Base-by-base conservation (phyloP, 805 yeast species). In the Pichia kluyveri region DNA sequence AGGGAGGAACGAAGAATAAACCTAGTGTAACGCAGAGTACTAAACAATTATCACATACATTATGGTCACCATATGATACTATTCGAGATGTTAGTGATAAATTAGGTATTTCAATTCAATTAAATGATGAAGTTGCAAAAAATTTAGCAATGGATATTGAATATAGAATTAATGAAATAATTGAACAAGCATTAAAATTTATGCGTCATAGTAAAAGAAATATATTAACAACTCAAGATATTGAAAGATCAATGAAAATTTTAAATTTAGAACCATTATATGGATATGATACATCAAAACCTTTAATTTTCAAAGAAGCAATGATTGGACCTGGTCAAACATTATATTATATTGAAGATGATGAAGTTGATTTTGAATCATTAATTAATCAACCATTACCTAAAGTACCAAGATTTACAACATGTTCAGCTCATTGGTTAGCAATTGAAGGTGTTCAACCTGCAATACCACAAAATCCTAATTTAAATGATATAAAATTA, bases 381-480 rank as follows among this genome's bases (percentile, higher is more conserved):
- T 71, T 95, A 48, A 86, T 93, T 56, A 91, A 93, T 62, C 91
- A 85, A 62, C 97, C 96, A 32, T 70, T 93, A 51, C 99, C 99
- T 7, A 87, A 84, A 58, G 96, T 95, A 3, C 99, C 99, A 5
- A 76, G 98, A 50, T 82, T 83, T 51, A 83, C 95, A 3, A 83
- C 96, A 0, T 90, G 86, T 64, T 89, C 98, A 0, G 95, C 97
- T 7, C 95, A 86, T 63, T 91, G 99, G 98, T 72, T 95, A 32
- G 98, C 99, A 0, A 86, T 93, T 46, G 99, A 93, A 66, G 99
- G 99, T 49, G 96, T 93, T 9, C 99, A 93, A 62, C 99, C 99
- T 1, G 83, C 93, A 32, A 91, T 93, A 47, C 95, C 97, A 2
- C 99, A 95, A 67, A 93, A 93, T 68, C 99, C 99, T 26, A 76